Evolutionary conservation across 305 asterid species (phyloP), one percentile per base, ranked within the genome.

Genomic region (Fraxinus greggii): DNA sequence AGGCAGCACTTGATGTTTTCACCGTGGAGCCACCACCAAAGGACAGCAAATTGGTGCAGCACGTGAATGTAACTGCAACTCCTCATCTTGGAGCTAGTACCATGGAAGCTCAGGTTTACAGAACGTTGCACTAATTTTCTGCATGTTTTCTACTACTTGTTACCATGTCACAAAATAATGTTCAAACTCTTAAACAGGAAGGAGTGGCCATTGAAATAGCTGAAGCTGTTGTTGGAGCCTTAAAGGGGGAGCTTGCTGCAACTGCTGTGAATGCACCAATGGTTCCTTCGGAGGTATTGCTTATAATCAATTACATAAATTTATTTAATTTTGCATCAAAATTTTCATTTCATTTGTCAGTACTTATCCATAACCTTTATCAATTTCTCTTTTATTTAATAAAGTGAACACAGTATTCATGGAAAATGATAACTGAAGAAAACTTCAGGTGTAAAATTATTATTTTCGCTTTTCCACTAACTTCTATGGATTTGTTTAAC

Each of bases 21-120:
- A 89, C 96, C 7, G 96, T 65, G 85, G 99, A 95, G 93, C 99
- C 99, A 48, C 98, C 98, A 21, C 84, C 95, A 28, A 92, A 94
- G 87, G 97, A 92, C 78, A 94, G 90, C 89, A 95, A 89, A 90
- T 89, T 95, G 91, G 89, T 95, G 73, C 94, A 86, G 77, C 94
- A 91, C 32, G 93, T 88, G 81, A 91, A 91, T 78, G 95, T 95
- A 63, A 92, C 91, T 19, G 98, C 92, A 28, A 95, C 97, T 81
- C 99, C 99, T 69, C 99, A 95, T 92, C 99, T 95, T 67, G 99
- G 99, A 59, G 99, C 99, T 78, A 93, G 99, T 88, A 95, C 99
- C 17, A 92, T 83, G 89, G 99, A 95, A 91, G 99, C 99, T 85
- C 99, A 95, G 99, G 98, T 95, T 72, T 85, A 12, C 74, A 32